phyloP scores from a whole-genome alignment of 2,329 filamentous ascomycete species.

The Colletotrichum liriopes region DNA sequence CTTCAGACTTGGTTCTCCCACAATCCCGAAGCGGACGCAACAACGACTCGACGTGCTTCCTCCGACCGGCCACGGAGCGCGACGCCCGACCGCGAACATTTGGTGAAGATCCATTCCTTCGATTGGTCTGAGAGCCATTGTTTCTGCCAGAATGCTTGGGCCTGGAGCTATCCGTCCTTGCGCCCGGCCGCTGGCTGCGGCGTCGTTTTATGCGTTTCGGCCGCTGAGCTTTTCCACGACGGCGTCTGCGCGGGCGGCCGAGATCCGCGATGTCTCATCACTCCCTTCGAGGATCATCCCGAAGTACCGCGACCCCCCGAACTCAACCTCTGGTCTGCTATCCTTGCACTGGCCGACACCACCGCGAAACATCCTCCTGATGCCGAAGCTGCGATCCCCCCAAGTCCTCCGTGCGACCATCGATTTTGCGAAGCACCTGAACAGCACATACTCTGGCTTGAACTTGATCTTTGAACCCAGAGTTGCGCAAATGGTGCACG shows the following conservation, averaged over 20 bases:
- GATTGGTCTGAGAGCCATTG: no score
- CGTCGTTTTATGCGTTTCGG: conserved; percentile 16
- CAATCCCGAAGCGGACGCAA: neutral
- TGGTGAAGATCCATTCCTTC: neutral
- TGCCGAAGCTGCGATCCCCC: conserved; percentile 71
- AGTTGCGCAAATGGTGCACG: conserved; percentile 81
- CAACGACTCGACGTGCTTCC: neutral
- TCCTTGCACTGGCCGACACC: conserved; percentile 70
- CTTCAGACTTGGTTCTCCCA: neutral
- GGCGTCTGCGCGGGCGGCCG: conserved; percentile 53
- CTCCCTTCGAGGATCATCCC: conserved; percentile 73
- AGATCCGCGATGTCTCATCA: conserved; percentile 65
- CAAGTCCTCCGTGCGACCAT: conserved; percentile 68
- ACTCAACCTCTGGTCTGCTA: conserved; percentile 64
- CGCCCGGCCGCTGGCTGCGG: conserved; percentile 7
- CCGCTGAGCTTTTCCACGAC: conserved; percentile 26
- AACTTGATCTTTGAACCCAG: conserved; percentile 87
- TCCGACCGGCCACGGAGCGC: neutral
- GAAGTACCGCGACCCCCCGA: conserved; percentile 73
- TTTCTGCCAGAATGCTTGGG: conserved; percentile 5
- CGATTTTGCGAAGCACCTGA: conserved; percentile 79
- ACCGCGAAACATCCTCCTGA: conserved; percentile 70
- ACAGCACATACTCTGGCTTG: conserved; percentile 83
- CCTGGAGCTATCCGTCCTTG: neutral
- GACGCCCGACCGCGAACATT: neutral